Evolutionary conservation across 2,329 filamentous ascomycete genomes (phyloP).

Genomic region (Aaosphaeria arxii): DNA sequence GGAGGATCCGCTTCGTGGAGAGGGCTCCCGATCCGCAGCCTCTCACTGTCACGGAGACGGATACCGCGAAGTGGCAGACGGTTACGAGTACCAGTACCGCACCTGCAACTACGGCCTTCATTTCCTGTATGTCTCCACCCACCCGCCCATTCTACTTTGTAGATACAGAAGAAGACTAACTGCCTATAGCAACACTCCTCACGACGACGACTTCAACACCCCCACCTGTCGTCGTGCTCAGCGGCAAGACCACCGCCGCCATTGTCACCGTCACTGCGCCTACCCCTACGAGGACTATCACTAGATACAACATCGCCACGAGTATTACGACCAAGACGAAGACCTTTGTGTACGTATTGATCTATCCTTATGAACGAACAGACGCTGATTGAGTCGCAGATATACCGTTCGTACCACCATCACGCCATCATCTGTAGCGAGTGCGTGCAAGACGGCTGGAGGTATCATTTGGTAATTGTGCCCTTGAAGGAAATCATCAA

Average conservation of each 20-base stretch:
- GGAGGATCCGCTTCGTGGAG: constrained; percentile 22
- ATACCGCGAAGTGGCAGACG: constrained; percentile 24
- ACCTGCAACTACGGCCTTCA: constrained; percentile 9
- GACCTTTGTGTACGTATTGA: constrained; percentile 11
- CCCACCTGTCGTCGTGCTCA: constrained; percentile 16
- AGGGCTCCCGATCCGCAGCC: constrained; percentile 37
- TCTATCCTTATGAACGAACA: background rate
- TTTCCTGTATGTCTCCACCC: too few species aligned
- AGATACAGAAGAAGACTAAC: too few species aligned
- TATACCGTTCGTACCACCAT: constrained; percentile 18
- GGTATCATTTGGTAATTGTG: constrained; percentile 10
- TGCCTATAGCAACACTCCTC: constrained; percentile 7
- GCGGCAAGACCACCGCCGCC: constrained; percentile 12
- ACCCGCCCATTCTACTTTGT: too few species aligned
- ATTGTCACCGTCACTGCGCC: constrained; percentile 21
- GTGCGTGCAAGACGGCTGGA: constrained; percentile 16
- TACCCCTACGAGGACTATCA: constrained; percentile 21
- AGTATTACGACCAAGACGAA: constrained; percentile 11
- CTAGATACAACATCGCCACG: constrained; percentile 14
- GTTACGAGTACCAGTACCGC: constrained; percentile 18
- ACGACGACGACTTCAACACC: constrained; percentile 17
- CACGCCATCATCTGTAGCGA: constrained; percentile 14
- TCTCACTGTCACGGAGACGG: constrained; percentile 28
- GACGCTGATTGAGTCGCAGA: constrained; percentile 7
- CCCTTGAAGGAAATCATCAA: too few species aligned